Conservation (phyloP, 2,329 filamentous ascomycete genomes). For the Aspergillus aculeatus region DNA sequence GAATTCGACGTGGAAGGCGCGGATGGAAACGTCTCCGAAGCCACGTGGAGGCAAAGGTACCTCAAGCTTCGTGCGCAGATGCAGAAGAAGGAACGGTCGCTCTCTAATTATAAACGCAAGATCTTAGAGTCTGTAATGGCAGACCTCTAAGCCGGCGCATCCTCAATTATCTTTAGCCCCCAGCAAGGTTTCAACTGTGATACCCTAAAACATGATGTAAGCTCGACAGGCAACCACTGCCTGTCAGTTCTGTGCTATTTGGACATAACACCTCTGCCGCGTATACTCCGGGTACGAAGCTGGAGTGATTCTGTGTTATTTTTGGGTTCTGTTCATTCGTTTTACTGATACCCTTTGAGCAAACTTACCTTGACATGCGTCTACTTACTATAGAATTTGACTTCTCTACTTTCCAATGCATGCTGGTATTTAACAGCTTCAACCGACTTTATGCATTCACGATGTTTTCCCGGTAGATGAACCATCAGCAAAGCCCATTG, state of each 20-base stretch:
- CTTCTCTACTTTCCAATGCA: not conserved
- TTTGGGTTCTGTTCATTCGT: slow-evolving; percentile 8
- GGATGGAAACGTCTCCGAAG: slow-evolving; percentile 24
- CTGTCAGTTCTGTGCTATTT: not conserved
- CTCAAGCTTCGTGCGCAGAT: slow-evolving; percentile 38
- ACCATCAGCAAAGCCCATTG: too few relatives aligned
- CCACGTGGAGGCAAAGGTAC: slow-evolving; percentile 43
- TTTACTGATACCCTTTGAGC: slow-evolving; percentile 24
- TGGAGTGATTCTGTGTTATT: not conserved
- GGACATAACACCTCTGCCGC: not conserved
- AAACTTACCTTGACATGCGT: not conserved
- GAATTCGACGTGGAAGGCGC: slow-evolving; percentile 30
- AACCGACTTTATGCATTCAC: too few relatives aligned
- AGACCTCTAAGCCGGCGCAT: slow-evolving; percentile 29
- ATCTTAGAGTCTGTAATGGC: slow-evolving; percentile 47
- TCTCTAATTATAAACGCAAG: slow-evolving; percentile 43
- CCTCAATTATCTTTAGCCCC: not conserved
- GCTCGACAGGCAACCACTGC: not conserved
- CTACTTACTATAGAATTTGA: slow-evolving; percentile 1
- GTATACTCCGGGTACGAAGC: not conserved
- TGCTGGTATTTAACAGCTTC: not conserved
- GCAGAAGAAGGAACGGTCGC: slow-evolving; percentile 38
- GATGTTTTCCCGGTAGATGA: not conserved
- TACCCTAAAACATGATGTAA: slow-evolving; percentile 4
- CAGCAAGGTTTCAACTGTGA: not conserved